Base-by-base conservation (phyloP, 441 rosid genomes). In the Daphne laureola region DNA sequence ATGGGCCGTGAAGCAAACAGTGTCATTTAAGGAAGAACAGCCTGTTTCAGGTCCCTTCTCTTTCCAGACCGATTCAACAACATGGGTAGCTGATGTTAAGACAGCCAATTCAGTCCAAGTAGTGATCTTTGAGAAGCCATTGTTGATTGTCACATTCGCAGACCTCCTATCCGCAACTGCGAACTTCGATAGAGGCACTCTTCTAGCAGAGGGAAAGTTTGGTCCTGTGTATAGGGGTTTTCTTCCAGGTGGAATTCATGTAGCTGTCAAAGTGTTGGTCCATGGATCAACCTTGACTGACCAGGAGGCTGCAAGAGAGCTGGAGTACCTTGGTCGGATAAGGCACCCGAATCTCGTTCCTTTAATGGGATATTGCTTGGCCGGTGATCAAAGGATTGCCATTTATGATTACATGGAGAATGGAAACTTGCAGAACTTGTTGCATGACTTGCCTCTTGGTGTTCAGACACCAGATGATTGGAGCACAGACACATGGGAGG, bases 391-490 rank as follows among this genome's bases (percentile, higher is more conserved):
- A 68, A 73, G 96, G 73, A 91, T 91, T 14, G 96, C 95, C 8
- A 86, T 91, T n/a, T 91, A 91, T 45, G 91, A 91, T 64, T 91
- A 87, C 66, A 91, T 91, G 98, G 96, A 87, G 74, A 87, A 91
- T 0, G 98, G 98, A 31, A 91, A 87, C 87, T 71, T 91, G 80
- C 96, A 91, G 67, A 83, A 84, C 66, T 60, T 88, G 74, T 88
- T 91, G 46, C 81, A 85, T 27, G 95, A 91, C 71, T 63, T 91
- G 60, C 98, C 98, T 0, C 93, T 91, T 36, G 93, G 89, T 40
- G 69, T 82, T 65, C 94, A 85, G 47, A 64, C 73, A 47, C 82
- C 89, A 0, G 96, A 91, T 44, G 96, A 87, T 53, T 91, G 98
- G 98, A 85, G 88, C 75, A 76, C 73, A 0, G 96, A 90, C 63